A percentile compares a stretch with the other conserved stretches of the same genome.
These are phyloP conservation scores for Allantophomopsis lycopodina DNA, from an alignment of 2,329 filamentous ascomycete genomes.

Conservation along the genomic window DNA sequence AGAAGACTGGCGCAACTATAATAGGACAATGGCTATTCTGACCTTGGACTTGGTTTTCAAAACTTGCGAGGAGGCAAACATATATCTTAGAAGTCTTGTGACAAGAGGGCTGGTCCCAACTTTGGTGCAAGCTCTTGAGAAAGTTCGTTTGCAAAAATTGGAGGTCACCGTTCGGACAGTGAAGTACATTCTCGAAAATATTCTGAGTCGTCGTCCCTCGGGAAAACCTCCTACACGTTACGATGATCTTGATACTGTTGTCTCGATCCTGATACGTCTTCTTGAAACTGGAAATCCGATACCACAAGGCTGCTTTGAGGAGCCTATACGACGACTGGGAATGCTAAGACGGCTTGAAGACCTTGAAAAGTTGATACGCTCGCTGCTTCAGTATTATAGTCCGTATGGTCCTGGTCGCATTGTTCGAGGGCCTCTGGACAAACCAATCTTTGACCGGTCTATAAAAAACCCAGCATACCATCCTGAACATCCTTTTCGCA, in stretches of 20 bases:
- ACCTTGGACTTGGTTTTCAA: constrained; percentile 24
- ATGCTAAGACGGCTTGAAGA: constrained; percentile 37
- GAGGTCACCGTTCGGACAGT: constrained; percentile 30
- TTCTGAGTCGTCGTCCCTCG: constrained; percentile 23
- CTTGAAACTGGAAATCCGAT: constrained; percentile 28
- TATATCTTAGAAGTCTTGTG: constrained; percentile 26
- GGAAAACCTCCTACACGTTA: constrained; percentile 3
- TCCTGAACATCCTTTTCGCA: constrained; percentile 18
- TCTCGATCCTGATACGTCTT: constrained; percentile 30
- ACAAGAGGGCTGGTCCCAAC: constrained; percentile 18
- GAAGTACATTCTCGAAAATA: constrained; percentile 22
- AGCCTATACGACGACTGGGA: constrained; percentile 44
- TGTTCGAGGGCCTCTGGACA: background rate
- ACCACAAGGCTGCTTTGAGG: constrained; percentile 33
- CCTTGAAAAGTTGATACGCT: constrained; percentile 34
- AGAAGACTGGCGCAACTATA: constrained; percentile 34
- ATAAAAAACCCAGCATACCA: constrained; percentile 8
- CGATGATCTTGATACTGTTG: constrained; percentile 22
- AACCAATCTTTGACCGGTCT: background rate
- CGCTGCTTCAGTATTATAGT: constrained; percentile 27
- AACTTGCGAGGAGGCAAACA: constrained; percentile 27
- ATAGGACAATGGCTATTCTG: constrained; percentile 40
- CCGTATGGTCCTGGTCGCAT: background rate
- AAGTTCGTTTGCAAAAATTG: constrained; percentile 5
- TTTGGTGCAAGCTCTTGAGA: constrained; percentile 1